These are phyloP conservation scores for Graphiopsis chlorocephala DNA, from an alignment of 2,329 filamentous ascomycete genomes.

Conservation along the genomic window DNA sequence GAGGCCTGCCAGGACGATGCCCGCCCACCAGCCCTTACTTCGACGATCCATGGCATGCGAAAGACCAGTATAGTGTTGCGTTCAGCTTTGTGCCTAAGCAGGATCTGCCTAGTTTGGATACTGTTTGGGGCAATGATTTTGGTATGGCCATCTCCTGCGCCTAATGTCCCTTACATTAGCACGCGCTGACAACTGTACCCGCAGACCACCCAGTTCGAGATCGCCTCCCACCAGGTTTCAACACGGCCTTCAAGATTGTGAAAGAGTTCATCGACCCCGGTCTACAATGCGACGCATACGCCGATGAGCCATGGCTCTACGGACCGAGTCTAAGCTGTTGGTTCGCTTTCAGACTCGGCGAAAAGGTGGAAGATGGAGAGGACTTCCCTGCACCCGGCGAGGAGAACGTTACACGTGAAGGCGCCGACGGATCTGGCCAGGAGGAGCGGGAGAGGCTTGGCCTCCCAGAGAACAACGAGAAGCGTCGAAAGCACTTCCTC, in stretches of 20 bases:
- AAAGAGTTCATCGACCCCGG: conserved; percentile 90
- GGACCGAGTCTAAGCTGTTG: conserved; percentile 56
- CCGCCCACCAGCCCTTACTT: conserved; percentile 74
- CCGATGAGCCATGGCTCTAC: conserved; percentile 81
- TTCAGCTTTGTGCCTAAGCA: conserved; percentile 72
- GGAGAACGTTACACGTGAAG: conserved; percentile 37
- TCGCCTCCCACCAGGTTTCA: conserved; percentile 79
- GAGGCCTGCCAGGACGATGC: conserved; percentile 64
- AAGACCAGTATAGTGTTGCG: conserved; percentile 81
- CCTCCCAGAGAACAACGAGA: conserved; percentile 41
- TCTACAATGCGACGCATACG: conserved; percentile 82
- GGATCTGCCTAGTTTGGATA: conserved; percentile 62
- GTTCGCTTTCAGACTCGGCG: conserved; percentile 34
- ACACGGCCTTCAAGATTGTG: conserved; percentile 77
- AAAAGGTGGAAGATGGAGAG: conserved; percentile 20
- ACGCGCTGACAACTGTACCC: neutral
- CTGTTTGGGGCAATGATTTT: conserved; percentile 94
- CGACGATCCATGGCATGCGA: conserved; percentile 62
- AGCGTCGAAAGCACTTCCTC: conserved; percentile 46
- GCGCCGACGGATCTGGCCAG: conserved; percentile 39
- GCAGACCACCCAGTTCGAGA: conserved; percentile 78
- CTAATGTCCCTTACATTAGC: neutral
- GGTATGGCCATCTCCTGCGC: neutral
- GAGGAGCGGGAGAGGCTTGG: conserved; percentile 28
- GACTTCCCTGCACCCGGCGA: conserved; percentile 31